Conservation (phyloP, 2,329 filamentous ascomycete species). For the Ophiostoma tasmaniense region DNA sequence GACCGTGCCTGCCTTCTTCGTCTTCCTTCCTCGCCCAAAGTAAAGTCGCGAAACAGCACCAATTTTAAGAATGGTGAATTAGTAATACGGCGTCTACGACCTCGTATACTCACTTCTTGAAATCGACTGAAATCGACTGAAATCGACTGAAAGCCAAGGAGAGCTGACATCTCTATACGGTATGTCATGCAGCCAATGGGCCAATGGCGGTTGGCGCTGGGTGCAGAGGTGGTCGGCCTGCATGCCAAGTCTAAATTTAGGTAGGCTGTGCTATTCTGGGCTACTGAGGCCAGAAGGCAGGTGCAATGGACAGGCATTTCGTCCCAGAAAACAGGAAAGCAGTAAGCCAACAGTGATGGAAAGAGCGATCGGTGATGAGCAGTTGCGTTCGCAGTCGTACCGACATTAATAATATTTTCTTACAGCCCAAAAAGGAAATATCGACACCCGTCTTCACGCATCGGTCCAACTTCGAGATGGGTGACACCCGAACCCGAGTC, state of each 20-base stretch:
- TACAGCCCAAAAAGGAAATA: not conserved
- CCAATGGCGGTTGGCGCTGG: not conserved
- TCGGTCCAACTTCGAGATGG: not conserved
- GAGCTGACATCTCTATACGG: not conserved
- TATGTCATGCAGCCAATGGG: not conserved
- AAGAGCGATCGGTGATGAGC: not conserved
- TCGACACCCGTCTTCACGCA: not conserved
- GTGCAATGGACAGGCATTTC: not conserved
- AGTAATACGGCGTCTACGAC: not conserved
- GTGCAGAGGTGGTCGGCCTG: not conserved
- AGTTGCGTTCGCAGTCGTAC: not conserved
- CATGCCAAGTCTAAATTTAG: conserved; percentile 17
- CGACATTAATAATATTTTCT: not conserved
- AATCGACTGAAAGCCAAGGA: not conserved
- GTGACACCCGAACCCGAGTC: not conserved
- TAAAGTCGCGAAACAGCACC: not conserved
- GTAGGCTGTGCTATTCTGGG: conserved; percentile 10
- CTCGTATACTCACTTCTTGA: not conserved
- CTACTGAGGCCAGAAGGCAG: not conserved
- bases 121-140: not conserved
- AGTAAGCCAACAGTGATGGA: not conserved
- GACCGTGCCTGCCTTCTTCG: not conserved
- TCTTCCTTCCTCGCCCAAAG: not conserved
- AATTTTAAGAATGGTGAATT: not conserved
- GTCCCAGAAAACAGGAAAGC: not conserved